Evolutionary conservation across 2,329 filamentous ascomycete genomes (phyloP).

Genomic region (Alternaria triticina): DNA sequence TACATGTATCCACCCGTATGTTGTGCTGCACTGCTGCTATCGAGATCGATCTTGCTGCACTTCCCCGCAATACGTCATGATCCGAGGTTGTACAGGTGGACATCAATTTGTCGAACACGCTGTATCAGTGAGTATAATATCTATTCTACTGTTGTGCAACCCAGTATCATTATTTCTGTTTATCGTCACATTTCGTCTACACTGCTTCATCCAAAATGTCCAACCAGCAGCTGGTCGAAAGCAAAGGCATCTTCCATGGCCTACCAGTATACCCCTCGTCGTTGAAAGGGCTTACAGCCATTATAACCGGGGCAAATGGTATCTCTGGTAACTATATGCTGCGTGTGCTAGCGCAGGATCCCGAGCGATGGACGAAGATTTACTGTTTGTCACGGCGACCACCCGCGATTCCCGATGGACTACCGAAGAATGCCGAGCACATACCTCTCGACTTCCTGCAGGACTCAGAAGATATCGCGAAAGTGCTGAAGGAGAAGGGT

Average conservation of each 20-base stretch:
- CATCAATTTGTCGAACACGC: background rate
- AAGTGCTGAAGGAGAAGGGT: conserved; percentile 39
- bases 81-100: conserved; percentile 13
- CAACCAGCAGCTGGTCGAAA: conserved; percentile 32
- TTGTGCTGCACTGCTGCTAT: background rate
- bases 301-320: conserved; percentile 62
- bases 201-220: conserved; percentile 18
- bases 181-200: background rate
- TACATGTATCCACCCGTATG: background rate
- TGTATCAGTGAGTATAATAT: background rate
- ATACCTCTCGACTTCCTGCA: conserved; percentile 52
- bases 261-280: conserved; percentile 55
- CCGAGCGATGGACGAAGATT: conserved; percentile 60
- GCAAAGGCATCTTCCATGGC: conserved; percentile 57
- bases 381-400: conserved; percentile 58
- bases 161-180: background rate
- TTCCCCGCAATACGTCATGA: conserved; percentile 28
- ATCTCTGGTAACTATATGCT: conserved; percentile 61
- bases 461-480: conserved; percentile 46
- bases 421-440: conserved; percentile 51
- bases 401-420: conserved; percentile 48
- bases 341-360: conserved; percentile 55
- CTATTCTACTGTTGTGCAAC: background rate
- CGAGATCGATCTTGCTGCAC: background rate
- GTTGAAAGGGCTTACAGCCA: conserved; percentile 55